Evolutionary conservation across 345 rosid species (phyloP).

Genomic region (Pelargonium nanum): DNA sequence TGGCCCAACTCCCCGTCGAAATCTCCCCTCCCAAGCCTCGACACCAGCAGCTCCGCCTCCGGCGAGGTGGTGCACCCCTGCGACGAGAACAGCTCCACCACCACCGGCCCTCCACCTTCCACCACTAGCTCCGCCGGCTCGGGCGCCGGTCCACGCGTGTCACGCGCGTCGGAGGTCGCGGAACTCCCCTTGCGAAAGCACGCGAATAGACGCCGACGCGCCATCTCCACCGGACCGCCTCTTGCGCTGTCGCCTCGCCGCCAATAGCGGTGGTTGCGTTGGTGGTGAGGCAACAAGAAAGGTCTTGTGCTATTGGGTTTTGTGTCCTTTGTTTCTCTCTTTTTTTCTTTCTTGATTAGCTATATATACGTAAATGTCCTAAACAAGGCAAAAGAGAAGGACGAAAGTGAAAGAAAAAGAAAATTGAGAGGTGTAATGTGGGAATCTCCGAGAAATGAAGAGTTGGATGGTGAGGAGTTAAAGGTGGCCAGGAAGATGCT

Average conservation of each 20-base stretch:
- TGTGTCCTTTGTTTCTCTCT: background rate
- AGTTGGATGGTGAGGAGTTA: slow-evolving; percentile 32
- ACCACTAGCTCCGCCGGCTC: slow-evolving; percentile 36
- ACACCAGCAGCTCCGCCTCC: slow-evolving; percentile 66
- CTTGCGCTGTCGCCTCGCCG: slow-evolving; percentile 17
- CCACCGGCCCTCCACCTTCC: slow-evolving; percentile 37
- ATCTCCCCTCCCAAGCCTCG: slow-evolving; percentile 88
- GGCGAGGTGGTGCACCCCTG: slow-evolving; percentile 83
- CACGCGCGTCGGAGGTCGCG: slow-evolving; percentile 19
- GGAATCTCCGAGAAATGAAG: background rate
- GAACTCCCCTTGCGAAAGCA: slow-evolving; percentile 38
- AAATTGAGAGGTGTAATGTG: slow-evolving; percentile 4
- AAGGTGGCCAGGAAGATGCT: slow-evolving; percentile 27
- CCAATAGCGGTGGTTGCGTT: background rate
- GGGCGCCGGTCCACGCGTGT: background rate
- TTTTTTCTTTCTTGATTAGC: background rate
- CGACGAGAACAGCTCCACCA: slow-evolving; percentile 82
- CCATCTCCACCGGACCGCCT: slow-evolving; percentile 26
- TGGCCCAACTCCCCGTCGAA: slow-evolving; percentile 32
- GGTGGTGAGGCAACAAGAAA: background rate
- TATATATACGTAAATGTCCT: background rate
- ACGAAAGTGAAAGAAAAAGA: background rate
- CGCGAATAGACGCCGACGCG: slow-evolving; percentile 57
- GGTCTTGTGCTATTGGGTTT: too few species aligned
- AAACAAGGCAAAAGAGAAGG: background rate